Conservation (phyloP, 2,329 filamentous ascomycete species). For the Aspergillus intermedius region DNA sequence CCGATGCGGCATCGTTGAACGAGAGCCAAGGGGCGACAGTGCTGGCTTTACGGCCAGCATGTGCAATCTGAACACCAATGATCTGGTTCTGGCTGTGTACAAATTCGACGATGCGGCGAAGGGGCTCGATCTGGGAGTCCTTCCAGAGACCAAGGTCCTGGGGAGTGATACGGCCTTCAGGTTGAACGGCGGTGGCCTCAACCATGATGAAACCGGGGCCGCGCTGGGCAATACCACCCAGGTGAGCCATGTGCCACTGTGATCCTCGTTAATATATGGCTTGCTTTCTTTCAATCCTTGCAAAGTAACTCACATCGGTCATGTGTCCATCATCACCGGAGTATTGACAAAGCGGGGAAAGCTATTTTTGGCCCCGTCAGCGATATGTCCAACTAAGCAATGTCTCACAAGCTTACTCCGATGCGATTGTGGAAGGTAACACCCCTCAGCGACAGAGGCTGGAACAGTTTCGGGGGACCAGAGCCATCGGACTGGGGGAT, state of each 20-base stretch:
- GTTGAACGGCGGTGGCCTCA: conserved; percentile 69
- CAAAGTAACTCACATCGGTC: background rate
- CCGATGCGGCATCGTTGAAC: conserved; percentile 33
- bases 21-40: conserved; percentile 49
- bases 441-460: conserved; percentile 52
- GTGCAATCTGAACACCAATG: conserved; percentile 72
- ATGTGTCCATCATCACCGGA: conserved; percentile 29
- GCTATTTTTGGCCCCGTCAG: background rate
- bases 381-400: background rate
- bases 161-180: conserved; percentile 77
- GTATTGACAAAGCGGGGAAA: conserved; percentile 58
- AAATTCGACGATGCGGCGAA: conserved; percentile 65
- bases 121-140: conserved; percentile 69
- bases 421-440: conserved; percentile 50
- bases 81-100: conserved; percentile 71
- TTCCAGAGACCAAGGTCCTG: conserved; percentile 60
- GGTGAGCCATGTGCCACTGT: conserved; percentile 74
- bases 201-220: conserved; percentile 69
- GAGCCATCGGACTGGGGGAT: conserved; percentile 38
- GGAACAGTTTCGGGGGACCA: conserved; percentile 50
- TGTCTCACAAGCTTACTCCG: conserved; percentile 6
- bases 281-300: background rate
- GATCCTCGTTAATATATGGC: conserved; percentile 53
- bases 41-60: conserved; percentile 63
- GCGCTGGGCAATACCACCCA: conserved; percentile 69